A percentile compares a stretch with the other conserved stretches of the same genome.
Evolutionary conservation across 164 flowering plant genomes (phyloP).

Genomic region (Piper longum): DNA sequence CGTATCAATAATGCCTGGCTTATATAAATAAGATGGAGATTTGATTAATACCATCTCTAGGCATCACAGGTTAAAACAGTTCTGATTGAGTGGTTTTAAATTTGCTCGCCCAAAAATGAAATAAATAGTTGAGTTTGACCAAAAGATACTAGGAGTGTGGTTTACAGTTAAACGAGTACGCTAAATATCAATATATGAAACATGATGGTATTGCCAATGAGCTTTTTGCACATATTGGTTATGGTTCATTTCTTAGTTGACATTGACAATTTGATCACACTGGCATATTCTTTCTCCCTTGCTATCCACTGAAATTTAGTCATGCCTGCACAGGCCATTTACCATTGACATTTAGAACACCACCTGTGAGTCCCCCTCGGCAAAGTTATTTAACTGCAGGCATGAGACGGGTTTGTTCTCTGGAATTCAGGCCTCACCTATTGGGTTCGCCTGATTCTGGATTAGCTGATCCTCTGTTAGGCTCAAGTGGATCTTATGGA

Average conservation of each 20-base stretch:
- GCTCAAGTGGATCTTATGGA: constrained; percentile 46
- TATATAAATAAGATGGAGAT: too few relatives aligned
- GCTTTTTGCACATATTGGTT: too few relatives aligned
- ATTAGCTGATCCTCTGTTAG: constrained; percentile 80
- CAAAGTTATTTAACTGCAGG: constrained; percentile 47
- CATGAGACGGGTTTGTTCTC: constrained; percentile 81
- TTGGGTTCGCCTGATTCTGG: constrained; percentile 77
- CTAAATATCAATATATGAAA: too few relatives aligned
- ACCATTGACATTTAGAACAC: constrained; percentile 87
- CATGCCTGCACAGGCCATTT: constrained; percentile 43
- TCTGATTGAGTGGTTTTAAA: too few relatives aligned
- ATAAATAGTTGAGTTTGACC: too few relatives aligned
- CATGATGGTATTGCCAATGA: too few relatives aligned
- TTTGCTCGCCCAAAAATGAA: too few relatives aligned
- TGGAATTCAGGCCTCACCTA: constrained; percentile 81
- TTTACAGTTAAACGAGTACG: too few relatives aligned
- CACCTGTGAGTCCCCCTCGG: constrained; percentile 97
- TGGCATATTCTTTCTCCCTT: background rate
- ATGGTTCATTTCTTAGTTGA: background rate
- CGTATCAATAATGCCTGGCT: too few relatives aligned
- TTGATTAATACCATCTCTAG: too few relatives aligned
- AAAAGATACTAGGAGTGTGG: too few relatives aligned
- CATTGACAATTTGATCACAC: background rate
- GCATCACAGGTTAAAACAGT: too few relatives aligned
- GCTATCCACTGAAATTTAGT: background rate